Conservation (phyloP, 2,329 filamentous ascomycete genomes). For the Colletotrichum sp. region DNA sequence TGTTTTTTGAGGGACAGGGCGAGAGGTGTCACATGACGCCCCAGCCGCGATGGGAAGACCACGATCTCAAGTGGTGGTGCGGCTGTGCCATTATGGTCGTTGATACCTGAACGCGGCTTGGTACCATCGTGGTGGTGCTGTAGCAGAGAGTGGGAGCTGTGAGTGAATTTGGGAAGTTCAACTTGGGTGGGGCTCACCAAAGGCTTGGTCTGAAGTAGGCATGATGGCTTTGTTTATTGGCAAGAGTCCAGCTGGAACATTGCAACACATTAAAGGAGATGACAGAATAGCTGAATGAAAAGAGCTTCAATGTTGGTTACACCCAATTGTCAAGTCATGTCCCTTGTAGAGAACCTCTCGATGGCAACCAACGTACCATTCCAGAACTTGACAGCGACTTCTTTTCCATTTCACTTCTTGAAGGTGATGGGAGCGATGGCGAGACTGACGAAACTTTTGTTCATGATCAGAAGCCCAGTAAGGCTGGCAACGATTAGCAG, state of each 20-base stretch:
- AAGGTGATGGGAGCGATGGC: background rate
- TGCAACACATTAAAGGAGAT: background rate
- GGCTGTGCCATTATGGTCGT: background rate
- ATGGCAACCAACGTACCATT: accelerated
- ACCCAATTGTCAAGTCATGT: accelerated
- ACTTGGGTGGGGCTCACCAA: background rate
- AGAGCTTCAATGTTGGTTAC: background rate
- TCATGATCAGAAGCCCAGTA: background rate
- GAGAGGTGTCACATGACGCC: background rate
- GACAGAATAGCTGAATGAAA: background rate
- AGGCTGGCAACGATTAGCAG: too few relatives aligned
- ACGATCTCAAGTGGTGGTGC: background rate
- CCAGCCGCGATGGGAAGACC: background rate
- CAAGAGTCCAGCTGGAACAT: background rate
- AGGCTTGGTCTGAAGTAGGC: background rate
- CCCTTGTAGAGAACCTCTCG: background rate
- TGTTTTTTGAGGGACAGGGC: background rate
- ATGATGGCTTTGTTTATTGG: background rate
- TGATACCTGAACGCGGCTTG: background rate
- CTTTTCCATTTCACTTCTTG: accelerated
- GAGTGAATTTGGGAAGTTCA: background rate
- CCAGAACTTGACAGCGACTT: background rate
- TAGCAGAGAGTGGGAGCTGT: background rate
- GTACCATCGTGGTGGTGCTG: background rate
- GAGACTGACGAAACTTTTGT: background rate